A percentile compares a stretch with the other conserved stretches of the same genome.
These are phyloP conservation scores for Panellus pusillus DNA, from an alignment of 768 basidiomycete genomes.

Conservation along the genomic window DNA sequence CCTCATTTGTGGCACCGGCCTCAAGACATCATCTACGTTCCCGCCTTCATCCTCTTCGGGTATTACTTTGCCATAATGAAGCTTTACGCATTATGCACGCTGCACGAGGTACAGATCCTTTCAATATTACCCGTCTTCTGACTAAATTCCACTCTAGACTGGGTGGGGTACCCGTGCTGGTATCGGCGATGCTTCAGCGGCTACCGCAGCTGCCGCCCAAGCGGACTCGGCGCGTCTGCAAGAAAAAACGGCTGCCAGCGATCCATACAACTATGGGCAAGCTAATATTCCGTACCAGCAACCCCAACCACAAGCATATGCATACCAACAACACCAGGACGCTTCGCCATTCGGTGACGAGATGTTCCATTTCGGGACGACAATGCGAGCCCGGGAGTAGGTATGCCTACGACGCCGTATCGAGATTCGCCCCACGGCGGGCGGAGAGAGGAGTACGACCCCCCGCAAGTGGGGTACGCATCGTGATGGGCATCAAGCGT, in stretches of 20 bases:
- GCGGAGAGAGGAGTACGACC: constrained; percentile 9
- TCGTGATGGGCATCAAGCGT: constrained; percentile 5
- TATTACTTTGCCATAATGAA: constrained; percentile 98
- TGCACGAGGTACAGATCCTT: constrained; percentile 70
- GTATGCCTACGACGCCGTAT: constrained; percentile 11
- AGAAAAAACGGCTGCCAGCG: constrained; percentile 24
- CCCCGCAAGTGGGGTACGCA: constrained; percentile 14
- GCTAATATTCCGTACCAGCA: constrained; percentile 16
- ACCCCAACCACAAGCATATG: constrained; percentile 24
- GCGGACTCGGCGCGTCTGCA: constrained; percentile 33
- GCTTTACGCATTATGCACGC: constrained; percentile 83
- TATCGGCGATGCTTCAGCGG: constrained; percentile 80
- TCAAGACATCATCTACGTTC: constrained; percentile 75
- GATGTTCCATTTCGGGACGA: constrained; percentile 19
- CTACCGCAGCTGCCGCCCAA: constrained; percentile 66
- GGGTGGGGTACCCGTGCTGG: constrained; percentile 96
- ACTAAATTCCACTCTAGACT: constrained; percentile 46
- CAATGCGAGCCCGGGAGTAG: not conserved
- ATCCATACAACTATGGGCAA: no score
- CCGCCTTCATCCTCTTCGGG: constrained; percentile 85
- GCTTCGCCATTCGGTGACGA: constrained; percentile 21
- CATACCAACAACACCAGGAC: constrained; percentile 26
- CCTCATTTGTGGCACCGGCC: constrained; percentile 81
- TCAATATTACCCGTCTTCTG: not conserved
- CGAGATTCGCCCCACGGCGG: constrained; percentile 13